Evolutionary conservation across 495 filamentous ascomycete species (phyloP).

Genomic region (Arthonia radiata): DNA sequence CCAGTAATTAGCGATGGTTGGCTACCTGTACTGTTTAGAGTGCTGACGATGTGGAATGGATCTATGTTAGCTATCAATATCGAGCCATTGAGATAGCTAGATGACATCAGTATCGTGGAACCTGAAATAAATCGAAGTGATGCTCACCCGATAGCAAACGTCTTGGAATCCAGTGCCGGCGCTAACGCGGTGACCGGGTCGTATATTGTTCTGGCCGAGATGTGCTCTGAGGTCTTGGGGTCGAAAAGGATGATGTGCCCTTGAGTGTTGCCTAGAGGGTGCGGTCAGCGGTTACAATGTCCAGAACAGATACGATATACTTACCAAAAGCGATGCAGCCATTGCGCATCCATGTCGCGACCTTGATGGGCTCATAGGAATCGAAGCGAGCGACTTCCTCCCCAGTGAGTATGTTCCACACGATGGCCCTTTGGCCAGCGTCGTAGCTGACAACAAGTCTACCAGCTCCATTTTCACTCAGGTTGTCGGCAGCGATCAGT

Average conservation of each 20-base stretch:
- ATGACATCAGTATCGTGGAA: constrained; percentile 1
- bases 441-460: constrained; percentile 84
- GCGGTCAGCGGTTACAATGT: constrained; percentile 2
- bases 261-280: constrained; percentile 46
- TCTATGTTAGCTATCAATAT: constrained; percentile 73
- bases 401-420: constrained; percentile 89
- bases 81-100: constrained; percentile 82
- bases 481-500: constrained; percentile 72
- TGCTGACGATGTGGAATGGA: constrained; percentile 90
- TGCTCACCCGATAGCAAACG: constrained; percentile 82
- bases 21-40: constrained; percentile 55
- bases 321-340: constrained; percentile 92
- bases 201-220: constrained; percentile 77
- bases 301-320: constrained; percentile 2
- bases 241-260: constrained; percentile 92
- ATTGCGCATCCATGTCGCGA: constrained; percentile 90
- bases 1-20: constrained; percentile 69
- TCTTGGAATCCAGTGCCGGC: constrained; percentile 75
- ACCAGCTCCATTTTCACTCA: constrained; percentile 67
- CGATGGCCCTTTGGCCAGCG: constrained; percentile 70
- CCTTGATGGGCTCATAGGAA: constrained; percentile 63
- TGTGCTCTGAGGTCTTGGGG: constrained; percentile 75
- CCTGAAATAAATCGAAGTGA: constrained; percentile 1
- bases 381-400: constrained; percentile 73
- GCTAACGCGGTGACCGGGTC: constrained; percentile 84